Conservation (phyloP, 1,139 yeast genomes). For the Martiniozyma asiatica region DNA sequence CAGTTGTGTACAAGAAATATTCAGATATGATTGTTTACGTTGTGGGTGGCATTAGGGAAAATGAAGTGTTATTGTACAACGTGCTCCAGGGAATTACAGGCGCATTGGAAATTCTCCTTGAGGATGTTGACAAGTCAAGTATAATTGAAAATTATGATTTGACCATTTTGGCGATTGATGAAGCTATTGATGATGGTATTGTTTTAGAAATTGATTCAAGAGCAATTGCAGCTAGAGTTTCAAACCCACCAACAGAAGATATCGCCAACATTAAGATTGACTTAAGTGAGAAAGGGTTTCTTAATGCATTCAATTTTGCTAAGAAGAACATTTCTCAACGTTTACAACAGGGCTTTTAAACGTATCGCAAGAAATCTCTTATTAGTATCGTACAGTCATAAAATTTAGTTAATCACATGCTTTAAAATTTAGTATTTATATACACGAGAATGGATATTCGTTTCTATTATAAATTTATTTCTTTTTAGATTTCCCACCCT, state of each 20-base stretch:
- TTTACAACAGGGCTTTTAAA: conserved; percentile 60
- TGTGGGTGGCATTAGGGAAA: conserved; percentile 67
- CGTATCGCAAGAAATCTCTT: too few species aligned
- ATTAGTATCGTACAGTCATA: too few species aligned
- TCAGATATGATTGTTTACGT: conserved; percentile 65
- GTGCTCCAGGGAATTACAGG: conserved; percentile 71
- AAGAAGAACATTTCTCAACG: conserved; percentile 77
- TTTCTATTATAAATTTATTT: too few species aligned
- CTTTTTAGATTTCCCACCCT: conserved; percentile 7
- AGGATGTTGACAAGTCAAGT: conserved; percentile 66
- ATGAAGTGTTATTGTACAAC: conserved; percentile 72
- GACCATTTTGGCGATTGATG: conserved; percentile 79
- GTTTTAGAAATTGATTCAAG: conserved; percentile 84
- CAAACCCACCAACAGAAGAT: conserved; percentile 66
- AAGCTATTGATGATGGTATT: conserved; percentile 84
- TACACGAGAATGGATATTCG: conserved; percentile 3
- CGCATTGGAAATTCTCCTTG: conserved; percentile 66
- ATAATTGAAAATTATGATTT: conserved; percentile 77
- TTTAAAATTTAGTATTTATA: conserved; percentile 2
- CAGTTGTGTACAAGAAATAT: conserved; percentile 72
- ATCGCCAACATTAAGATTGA: conserved; percentile 58
- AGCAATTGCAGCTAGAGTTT: conserved; percentile 79
- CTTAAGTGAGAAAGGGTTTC: conserved; percentile 73
- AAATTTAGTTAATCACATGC: too few species aligned
- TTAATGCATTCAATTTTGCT: conserved; percentile 85